Evolutionary conservation across 2,329 filamentous ascomycete species (phyloP).

Genomic region (Aspergillus transmontanensis): DNA sequence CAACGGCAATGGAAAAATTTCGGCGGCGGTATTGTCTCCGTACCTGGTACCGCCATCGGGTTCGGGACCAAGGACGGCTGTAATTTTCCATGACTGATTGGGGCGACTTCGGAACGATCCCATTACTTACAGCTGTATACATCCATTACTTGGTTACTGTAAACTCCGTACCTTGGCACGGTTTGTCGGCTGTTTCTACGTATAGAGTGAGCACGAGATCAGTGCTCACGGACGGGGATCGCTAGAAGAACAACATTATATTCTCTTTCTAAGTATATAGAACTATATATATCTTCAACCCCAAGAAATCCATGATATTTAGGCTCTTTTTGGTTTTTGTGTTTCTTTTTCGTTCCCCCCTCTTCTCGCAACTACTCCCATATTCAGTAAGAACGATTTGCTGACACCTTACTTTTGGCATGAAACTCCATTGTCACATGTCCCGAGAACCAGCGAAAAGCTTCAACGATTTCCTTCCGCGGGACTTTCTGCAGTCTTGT

Average conservation of each 20-base stretch:
- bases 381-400: background rate
- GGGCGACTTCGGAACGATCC: background rate
- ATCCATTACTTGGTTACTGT: no score
- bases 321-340: background rate
- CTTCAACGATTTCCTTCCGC: constrained; percentile 15
- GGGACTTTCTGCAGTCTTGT: constrained; percentile 7
- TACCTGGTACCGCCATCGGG: background rate
- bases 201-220: no score
- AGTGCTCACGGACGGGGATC: background rate
- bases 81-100: background rate
- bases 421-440: constrained; percentile 18
- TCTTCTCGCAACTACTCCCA: background rate
- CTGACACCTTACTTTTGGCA: background rate
- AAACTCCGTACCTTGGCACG: no score
- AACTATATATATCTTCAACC: background rate
- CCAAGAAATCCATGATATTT: background rate
- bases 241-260: background rate
- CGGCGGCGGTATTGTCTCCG: constrained; percentile 16
- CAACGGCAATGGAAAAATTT: constrained; percentile 20
- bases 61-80: background rate
- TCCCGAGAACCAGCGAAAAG: constrained; percentile 18
- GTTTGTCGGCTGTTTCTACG: background rate
- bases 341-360: background rate
- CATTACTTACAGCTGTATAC: background rate
- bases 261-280: background rate